Evolutionary conservation across 495 filamentous ascomycete species (phyloP).

Genomic region (Penicillium lagena): DNA sequence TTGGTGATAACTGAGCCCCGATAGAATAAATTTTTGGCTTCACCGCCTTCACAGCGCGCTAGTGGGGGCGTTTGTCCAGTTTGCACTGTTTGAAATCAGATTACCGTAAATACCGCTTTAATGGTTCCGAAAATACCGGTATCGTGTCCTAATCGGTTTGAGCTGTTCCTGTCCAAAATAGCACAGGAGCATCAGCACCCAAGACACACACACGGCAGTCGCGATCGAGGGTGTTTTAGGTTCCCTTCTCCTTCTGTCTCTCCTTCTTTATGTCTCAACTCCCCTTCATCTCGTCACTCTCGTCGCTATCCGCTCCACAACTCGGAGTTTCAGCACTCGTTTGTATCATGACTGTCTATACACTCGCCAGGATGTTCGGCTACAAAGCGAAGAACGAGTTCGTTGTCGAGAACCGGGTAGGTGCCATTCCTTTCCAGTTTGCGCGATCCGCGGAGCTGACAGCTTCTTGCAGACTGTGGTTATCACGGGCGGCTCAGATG

Average conservation of each 20-base stretch:
- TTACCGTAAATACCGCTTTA: neutral
- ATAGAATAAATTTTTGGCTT: constrained; percentile 37
- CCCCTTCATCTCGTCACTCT: constrained; percentile 14
- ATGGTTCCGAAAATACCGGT: neutral
- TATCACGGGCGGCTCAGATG: constrained; percentile 88
- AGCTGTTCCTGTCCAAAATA: too few species aligned
- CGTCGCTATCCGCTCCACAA: constrained; percentile 20
- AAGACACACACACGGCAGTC: constrained; percentile 3
- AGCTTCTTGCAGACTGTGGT: constrained; percentile 60
- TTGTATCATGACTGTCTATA: constrained; percentile 38
- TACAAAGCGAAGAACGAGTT: constrained; percentile 65
- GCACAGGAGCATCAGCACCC: neutral
- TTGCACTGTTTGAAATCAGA: constrained; percentile 13
- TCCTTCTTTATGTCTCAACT: constrained; percentile 23
- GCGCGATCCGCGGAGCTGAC: constrained; percentile 4
- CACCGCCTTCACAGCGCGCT: constrained; percentile 25
- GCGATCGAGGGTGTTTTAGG: neutral
- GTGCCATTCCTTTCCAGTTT: constrained; percentile 10
- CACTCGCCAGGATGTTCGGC: constrained; percentile 54
- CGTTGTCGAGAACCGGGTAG: constrained; percentile 72
- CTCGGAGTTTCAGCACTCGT: constrained; percentile 39
- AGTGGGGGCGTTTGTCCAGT: constrained; percentile 13
- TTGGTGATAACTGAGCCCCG: constrained; percentile 7
- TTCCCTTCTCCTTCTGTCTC: constrained; percentile 8
- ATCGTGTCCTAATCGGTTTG: too few species aligned